phyloP scores from a whole-genome alignment of 176 grass and related monocot species.

The Canna indica region DNA sequence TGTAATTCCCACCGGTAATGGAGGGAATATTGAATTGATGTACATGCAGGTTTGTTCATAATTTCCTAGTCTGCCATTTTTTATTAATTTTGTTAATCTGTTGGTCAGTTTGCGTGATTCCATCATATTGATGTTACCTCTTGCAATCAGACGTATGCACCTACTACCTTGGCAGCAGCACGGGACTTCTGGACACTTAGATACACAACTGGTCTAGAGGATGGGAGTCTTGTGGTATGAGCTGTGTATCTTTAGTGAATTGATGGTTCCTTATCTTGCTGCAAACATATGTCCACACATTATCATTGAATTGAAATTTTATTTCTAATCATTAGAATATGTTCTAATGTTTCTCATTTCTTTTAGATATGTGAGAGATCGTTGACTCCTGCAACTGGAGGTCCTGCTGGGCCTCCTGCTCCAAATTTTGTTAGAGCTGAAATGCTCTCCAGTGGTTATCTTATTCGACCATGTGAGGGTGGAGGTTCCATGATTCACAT shows the following conservation, averaged over 20 bases:
- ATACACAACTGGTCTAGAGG: constrained; percentile 83
- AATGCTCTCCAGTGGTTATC: constrained; percentile 86
- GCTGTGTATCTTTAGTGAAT: constrained; percentile 9
- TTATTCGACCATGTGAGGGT: constrained; percentile 94
- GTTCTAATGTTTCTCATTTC: neutral
- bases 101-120: neutral
- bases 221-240: constrained; percentile 98
- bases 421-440: constrained; percentile 82
- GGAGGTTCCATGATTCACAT: constrained; percentile 99
- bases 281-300: neutral
- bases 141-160: constrained; percentile 62
- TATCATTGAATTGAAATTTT: neutral
- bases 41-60: constrained; percentile 83
- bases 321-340: neutral
- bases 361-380: constrained; percentile 92
- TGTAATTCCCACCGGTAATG: constrained; percentile 86
- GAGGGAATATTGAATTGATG: constrained; percentile 90
- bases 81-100: neutral
- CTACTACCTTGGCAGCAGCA: constrained; percentile 66
- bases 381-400: constrained; percentile 76
- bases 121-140: neutral
- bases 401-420: constrained; percentile 62
- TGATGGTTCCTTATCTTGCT: neutral
- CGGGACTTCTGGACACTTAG: constrained; percentile 91
- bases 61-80: neutral